Evolutionary conservation across 352 stramenopile species (phyloP), one percentile per base, ranked within the genome.

Genomic region (Globisporangium radiosum): DNA sequence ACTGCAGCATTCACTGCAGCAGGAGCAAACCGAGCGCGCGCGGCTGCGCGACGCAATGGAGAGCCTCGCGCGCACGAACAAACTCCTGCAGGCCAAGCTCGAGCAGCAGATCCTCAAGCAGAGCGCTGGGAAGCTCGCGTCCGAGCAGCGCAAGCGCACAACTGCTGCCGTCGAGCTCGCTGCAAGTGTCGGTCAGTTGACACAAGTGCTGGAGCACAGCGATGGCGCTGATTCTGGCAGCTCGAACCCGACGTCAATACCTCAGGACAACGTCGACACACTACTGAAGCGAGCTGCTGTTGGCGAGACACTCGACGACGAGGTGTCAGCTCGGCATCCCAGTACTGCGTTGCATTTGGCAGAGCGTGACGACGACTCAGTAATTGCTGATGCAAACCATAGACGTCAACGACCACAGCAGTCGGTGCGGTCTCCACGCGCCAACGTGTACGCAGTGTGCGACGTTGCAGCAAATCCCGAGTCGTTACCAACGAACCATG

Each of bases 51-150:
- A 73, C 37, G 66, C 70, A 0, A 56, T 87, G 4, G 81, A 88
- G 60, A 83, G 69, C 25, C 69, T 88, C 17, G 64, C 71, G 11
- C 60, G 78, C 8, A 87, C 76, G 3, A 88, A 90, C 63, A 85
- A 81, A 43, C 59, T 86, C 14, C 55, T 90, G 37, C 81, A 81
- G 50, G 55, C 60, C 1, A 85, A 81, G 48, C 60, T 90, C 6
- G 76, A 88, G 62, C 71, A 88, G 44, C 81, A 87, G 53, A 87
- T 90, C 59, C 25, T 90, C 13, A 85, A 86, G 52, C 70, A 87
- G 51, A 73, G 69, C n/a, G 59, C 74, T 5, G 59, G 52, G 4
- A 73, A 66, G 54, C 55, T 71, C 7, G 43, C 70, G 3, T 63
- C 52, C 8, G 68, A 80, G 17, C 60, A 63, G n/a, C 65, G 60